Evolutionary conservation across 176 grass and related monocot species (phyloP).

Genomic region (Oryza coarctata): DNA sequence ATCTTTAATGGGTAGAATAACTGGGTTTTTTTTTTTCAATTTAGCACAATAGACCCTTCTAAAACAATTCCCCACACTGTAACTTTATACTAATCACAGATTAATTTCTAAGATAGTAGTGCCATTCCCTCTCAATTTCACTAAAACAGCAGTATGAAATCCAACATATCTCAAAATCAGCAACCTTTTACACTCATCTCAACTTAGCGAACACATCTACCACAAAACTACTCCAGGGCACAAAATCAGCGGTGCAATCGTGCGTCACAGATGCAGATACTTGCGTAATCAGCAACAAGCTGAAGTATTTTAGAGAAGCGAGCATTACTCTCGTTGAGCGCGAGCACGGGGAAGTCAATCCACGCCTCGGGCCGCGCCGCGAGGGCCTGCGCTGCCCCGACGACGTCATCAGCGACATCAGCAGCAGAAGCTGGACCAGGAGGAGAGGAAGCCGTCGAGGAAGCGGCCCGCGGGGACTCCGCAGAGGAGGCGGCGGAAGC

Average conservation of each 20-base stretch:
- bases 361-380: slow-evolving; percentile 59
- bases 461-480: background rate
- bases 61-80: background rate
- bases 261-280: background rate
- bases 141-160: background rate
- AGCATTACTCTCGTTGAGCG: slow-evolving; percentile 49
- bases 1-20: background rate
- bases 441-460: slow-evolving; percentile 21
- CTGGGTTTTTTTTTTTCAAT: background rate
- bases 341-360: slow-evolving; percentile 71
- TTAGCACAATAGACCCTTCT: background rate
- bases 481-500: background rate
- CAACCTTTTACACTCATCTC: background rate
- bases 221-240: background rate
- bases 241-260: background rate
- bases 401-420: slow-evolving; percentile 39
- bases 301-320: background rate
- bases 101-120: background rate
- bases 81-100: background rate
- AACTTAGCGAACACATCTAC: background rate
- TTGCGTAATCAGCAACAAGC: background rate
- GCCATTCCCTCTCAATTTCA: background rate
- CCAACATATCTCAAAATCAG: background rate
- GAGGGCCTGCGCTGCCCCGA: slow-evolving; percentile 45
- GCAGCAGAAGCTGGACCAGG: background rate